Conservation (phyloP, 2,329 filamentous ascomycete genomes). For the Penicillium sclerotigenum region DNA sequence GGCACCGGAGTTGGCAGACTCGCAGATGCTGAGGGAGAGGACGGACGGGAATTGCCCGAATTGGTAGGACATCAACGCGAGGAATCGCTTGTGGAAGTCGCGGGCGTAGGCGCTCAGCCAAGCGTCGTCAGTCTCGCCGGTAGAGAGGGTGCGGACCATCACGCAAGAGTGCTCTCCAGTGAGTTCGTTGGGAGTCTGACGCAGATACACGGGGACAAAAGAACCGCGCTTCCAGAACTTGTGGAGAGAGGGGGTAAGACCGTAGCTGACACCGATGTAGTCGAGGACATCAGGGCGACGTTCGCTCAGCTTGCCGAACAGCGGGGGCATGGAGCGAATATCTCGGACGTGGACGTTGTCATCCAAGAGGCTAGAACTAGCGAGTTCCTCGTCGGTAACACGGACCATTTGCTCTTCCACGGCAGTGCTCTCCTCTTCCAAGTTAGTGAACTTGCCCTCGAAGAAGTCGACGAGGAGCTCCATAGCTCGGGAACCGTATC, state of each 20-base stretch:
- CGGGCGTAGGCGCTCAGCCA: conserved; percentile 90
- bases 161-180: conserved; percentile 98
- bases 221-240: conserved; percentile 92
- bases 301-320: conserved; percentile 86
- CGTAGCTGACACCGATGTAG: conserved; percentile 94
- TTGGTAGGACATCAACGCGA: conserved; percentile 84
- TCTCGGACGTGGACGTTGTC: conserved; percentile 90
- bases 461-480: conserved; percentile 89
- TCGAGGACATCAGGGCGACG: conserved; percentile 76
- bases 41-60: conserved; percentile 79
- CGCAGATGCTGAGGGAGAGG: conserved; percentile 80
- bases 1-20: conserved; percentile 73
- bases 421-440: conserved; percentile 67
- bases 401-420: conserved; percentile 63
- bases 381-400: conserved; percentile 78
- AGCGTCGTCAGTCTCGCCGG: conserved; percentile 60
- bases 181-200: conserved; percentile 92
- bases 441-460: conserved; percentile 81
- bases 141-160: conserved; percentile 76
- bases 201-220: conserved; percentile 87
- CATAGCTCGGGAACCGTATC: conserved; percentile 86
- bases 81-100: conserved; percentile 93
- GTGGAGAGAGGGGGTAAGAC: conserved; percentile 79
- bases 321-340: conserved; percentile 84
- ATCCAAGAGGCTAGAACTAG: conserved; percentile 70